Conservation (phyloP, 2,329 filamentous ascomycete species). For the Pyrenophora seminiperda region DNA sequence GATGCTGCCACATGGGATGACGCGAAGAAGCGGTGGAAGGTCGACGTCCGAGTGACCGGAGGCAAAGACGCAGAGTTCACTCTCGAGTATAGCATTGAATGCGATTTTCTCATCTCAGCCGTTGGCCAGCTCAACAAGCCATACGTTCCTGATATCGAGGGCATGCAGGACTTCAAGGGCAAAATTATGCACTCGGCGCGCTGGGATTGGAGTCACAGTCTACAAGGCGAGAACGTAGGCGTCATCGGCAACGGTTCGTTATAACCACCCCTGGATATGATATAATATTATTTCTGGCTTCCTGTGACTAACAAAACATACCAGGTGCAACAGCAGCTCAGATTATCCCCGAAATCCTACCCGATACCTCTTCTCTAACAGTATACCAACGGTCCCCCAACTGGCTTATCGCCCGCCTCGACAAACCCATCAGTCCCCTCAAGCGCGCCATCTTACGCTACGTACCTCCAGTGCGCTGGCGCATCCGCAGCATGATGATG, state of each 20-base stretch:
- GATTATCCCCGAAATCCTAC: slow-evolving; percentile 63
- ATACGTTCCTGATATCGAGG: slow-evolving; percentile 55
- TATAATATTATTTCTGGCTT: no score
- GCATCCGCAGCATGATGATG: slow-evolving; percentile 59
- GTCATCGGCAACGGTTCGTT: slow-evolving; percentile 63
- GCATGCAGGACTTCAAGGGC: slow-evolving; percentile 56
- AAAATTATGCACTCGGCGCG: slow-evolving; percentile 62
- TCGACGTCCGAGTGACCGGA: slow-evolving; percentile 54
- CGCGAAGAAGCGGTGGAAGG: slow-evolving; percentile 56
- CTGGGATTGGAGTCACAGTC: slow-evolving; percentile 65
- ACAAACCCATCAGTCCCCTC: slow-evolving; percentile 53
- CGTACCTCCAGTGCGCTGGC: slow-evolving; percentile 57
- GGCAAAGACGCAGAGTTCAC: slow-evolving; percentile 62
- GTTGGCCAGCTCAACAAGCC: slow-evolving; percentile 65
- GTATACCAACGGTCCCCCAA: slow-evolving; percentile 65
- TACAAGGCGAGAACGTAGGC: slow-evolving; percentile 61
- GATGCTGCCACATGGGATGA: slow-evolving; percentile 62
- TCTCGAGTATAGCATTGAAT: slow-evolving; percentile 58
- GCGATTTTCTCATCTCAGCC: slow-evolving; percentile 62
- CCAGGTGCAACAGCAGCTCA: slow-evolving; percentile 62
- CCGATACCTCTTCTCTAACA: slow-evolving; percentile 56
- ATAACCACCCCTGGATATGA: background rate
- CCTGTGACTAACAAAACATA: slow-evolving; percentile 3
- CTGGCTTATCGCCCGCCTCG: slow-evolving; percentile 62
- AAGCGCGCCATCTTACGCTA: slow-evolving; percentile 55